A percentile compares a stretch with the other conserved stretches of the same genome.
These are phyloP conservation scores for Paecilomyces sp. DNA, from an alignment of 2,329 filamentous ascomycete species.

Conservation along the genomic window DNA sequence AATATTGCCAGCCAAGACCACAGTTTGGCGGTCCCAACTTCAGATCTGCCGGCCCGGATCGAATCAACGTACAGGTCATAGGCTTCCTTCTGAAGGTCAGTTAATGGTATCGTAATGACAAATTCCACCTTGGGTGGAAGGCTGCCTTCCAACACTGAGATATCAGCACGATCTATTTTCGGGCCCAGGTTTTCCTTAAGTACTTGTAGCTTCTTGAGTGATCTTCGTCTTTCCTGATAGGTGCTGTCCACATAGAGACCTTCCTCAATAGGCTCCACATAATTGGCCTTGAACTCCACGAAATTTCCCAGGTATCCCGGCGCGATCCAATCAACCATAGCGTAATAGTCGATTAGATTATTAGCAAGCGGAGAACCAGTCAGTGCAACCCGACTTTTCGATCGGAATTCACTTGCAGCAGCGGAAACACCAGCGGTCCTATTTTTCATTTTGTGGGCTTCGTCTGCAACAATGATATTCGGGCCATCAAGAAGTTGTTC, in stretches of 20 bases:
- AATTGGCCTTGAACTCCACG: slow-evolving; percentile 63
- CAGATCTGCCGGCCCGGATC: slow-evolving; percentile 23
- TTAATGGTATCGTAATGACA: slow-evolving; percentile 66
- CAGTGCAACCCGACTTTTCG: slow-evolving; percentile 68
- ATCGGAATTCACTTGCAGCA: slow-evolving; percentile 54
- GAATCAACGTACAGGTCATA: slow-evolving; percentile 52
- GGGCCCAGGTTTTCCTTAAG: slow-evolving; percentile 66
- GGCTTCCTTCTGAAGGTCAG: slow-evolving; percentile 53
- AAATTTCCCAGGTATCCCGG: slow-evolving; percentile 66
- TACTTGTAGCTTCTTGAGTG: slow-evolving; percentile 60
- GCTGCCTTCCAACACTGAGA: slow-evolving; percentile 57
- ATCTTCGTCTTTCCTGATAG: slow-evolving; percentile 47
- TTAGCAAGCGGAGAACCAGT: slow-evolving; percentile 85
- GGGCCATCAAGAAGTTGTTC: slow-evolving; percentile 53
- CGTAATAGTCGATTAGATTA: slow-evolving; percentile 73
- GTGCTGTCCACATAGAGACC: slow-evolving; percentile 64
- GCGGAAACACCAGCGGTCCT: slow-evolving; percentile 44
- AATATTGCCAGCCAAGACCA: slow-evolving; percentile 51
- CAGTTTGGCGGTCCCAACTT: slow-evolving; percentile 37
- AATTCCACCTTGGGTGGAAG: slow-evolving; percentile 76
- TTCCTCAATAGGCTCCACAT: slow-evolving; percentile 62
- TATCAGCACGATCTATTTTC: slow-evolving; percentile 70
- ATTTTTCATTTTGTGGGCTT: slow-evolving; percentile 77
- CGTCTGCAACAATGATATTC: slow-evolving; percentile 73
- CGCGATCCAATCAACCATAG: slow-evolving; percentile 84